These are phyloP conservation scores for Pisolithus tinctorius DNA, from an alignment of 768 basidiomycete genomes.

Conservation along the genomic window DNA sequence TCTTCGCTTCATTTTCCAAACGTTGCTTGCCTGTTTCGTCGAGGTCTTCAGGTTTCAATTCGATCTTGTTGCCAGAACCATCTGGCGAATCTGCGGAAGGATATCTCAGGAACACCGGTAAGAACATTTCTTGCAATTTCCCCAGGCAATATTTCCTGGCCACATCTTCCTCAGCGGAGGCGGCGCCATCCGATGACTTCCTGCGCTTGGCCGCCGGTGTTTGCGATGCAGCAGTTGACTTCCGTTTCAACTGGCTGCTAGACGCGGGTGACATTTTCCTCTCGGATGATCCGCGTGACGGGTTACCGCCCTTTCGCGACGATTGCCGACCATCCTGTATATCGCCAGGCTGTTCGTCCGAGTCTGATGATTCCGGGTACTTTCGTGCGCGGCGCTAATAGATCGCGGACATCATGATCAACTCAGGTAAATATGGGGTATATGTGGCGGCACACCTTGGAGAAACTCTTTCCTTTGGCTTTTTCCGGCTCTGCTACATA, in stretches of 20 bases:
- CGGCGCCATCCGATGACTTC: slow-evolving; percentile 34
- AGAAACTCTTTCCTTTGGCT: slow-evolving; percentile 23
- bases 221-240: slow-evolving; percentile 33
- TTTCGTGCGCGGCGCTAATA: slow-evolving; percentile 40
- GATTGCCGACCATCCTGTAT: slow-evolving; percentile 4
- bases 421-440: slow-evolving; percentile 7
- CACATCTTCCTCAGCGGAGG: slow-evolving; percentile 54
- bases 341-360: slow-evolving; percentile 32
- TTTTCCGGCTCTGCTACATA: slow-evolving; percentile 46
- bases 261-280: slow-evolving; percentile 16
- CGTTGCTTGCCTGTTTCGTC: slow-evolving; percentile 52
- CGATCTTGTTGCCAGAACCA: slow-evolving; percentile 26
- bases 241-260: slow-evolving; percentile 44
- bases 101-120: slow-evolving; percentile 65
- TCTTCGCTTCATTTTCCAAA: slow-evolving; percentile 50
- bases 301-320: slow-evolving; percentile 10
- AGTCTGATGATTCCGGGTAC: slow-evolving; percentile 35
- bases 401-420: slow-evolving; percentile 7
- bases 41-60: slow-evolving; percentile 47
- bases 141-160: slow-evolving; percentile 73
- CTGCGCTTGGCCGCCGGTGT: slow-evolving; percentile 42
- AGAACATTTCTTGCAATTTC: slow-evolving; percentile 68
- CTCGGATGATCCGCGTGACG: slow-evolving; percentile 4
- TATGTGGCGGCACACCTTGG: slow-evolving; percentile 37
- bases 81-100: slow-evolving; percentile 42